phyloP scores from a whole-genome alignment of 805 yeast genomes.

The Kodamaea restingae region DNA sequence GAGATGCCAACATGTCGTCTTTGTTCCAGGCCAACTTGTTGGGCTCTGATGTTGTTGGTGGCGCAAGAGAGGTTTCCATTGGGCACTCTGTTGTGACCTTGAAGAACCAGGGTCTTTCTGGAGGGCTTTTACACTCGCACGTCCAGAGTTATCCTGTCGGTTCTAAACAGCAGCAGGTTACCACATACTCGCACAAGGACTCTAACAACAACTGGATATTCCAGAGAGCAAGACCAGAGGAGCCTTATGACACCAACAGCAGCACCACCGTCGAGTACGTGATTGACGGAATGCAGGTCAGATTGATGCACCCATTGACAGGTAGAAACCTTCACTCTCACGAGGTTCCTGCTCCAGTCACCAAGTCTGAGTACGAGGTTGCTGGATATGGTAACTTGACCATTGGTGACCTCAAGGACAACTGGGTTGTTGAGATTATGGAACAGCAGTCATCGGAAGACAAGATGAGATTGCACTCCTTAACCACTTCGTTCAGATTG shows the following conservation, averaged over 20 bases:
- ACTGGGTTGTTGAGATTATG: conserved; percentile 71
- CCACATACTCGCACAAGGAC: conserved; percentile 45
- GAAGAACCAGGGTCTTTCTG: conserved; percentile 41
- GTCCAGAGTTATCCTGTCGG: conserved; percentile 46
- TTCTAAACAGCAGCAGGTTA: conserved; percentile 45
- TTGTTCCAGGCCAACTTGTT: conserved; percentile 74
- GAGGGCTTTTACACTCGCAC: conserved; percentile 45
- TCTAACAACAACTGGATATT: conserved; percentile 43
- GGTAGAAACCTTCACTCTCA: conserved; percentile 71
- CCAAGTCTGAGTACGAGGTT: conserved; percentile 54
- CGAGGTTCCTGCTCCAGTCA: conserved; percentile 57
- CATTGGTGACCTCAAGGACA: conserved; percentile 68
- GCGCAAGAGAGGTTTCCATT: conserved; percentile 63
- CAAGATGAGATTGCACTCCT: conserved; percentile 59
- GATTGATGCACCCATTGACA: conserved; percentile 61
- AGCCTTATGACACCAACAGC: conserved; percentile 28
- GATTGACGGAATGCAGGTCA: conserved; percentile 55
- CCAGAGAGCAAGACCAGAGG: conserved; percentile 45
- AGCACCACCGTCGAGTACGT: conserved; percentile 35
- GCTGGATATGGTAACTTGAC: conserved; percentile 67
- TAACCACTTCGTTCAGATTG: conserved; percentile 79
- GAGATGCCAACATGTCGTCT: conserved; percentile 75
- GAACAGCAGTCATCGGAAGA: conserved; percentile 58
- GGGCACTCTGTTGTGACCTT: conserved; percentile 45
- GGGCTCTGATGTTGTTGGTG: conserved; percentile 61